These are phyloP conservation scores for Cladosporium oxysporum DNA, from an alignment of 2,329 filamentous ascomycete genomes.

Conservation along the genomic window DNA sequence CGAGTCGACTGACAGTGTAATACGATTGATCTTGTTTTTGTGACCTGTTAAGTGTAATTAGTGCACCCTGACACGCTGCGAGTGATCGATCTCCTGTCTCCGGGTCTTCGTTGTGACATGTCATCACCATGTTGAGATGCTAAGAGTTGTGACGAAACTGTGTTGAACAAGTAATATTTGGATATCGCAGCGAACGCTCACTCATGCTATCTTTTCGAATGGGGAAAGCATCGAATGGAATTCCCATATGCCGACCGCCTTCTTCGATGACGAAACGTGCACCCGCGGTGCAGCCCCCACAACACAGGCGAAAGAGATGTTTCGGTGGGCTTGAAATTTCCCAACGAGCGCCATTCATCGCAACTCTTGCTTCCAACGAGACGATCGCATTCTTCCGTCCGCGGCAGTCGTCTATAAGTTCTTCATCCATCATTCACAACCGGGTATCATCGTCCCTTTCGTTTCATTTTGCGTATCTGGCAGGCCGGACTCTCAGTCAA, in stretches of 20 bases:
- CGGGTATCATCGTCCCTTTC: constrained; percentile 12
- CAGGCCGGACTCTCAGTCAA: constrained; percentile 14
- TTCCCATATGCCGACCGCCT: not conserved
- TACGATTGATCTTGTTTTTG: not conserved
- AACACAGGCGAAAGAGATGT: not conserved
- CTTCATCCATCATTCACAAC: not conserved
- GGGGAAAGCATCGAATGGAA: not conserved
- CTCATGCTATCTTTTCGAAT: constrained; percentile 2
- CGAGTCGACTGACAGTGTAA: not conserved
- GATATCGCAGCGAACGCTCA: constrained; percentile 5
- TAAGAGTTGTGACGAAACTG: not conserved
- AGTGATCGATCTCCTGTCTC: not conserved
- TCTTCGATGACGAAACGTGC: not conserved
- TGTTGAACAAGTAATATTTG: constrained; percentile 5
- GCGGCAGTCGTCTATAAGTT: not conserved
- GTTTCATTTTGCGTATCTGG: not conserved
- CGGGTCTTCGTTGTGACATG: not conserved
- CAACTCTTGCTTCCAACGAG: not conserved
- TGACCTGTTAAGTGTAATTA: not conserved
- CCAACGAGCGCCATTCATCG: not conserved
- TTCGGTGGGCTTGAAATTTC: not conserved
- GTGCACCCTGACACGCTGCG: not conserved
- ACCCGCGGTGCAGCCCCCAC: not conserved
- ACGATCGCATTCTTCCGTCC: not conserved
- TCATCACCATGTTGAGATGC: not conserved